These are phyloP conservation scores for Citeromyces hawaiiensis DNA, from an alignment of 1,139 yeast genomes.

Conservation along the genomic window DNA sequence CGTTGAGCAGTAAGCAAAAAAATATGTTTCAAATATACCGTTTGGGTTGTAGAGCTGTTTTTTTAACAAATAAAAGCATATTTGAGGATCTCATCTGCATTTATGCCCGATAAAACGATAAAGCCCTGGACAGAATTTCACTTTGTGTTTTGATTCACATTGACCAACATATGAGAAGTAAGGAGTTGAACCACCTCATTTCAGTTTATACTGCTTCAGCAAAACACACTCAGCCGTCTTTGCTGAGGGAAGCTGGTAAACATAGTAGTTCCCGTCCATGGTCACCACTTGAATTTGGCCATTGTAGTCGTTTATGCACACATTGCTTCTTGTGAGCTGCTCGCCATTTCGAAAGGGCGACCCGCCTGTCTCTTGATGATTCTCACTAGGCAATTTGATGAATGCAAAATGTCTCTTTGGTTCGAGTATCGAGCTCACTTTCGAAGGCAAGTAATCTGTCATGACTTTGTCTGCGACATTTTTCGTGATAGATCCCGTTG, in stretches of 20 bases:
- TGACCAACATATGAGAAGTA: no score
- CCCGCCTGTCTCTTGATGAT: slow-evolving; percentile 6
- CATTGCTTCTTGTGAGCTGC: slow-evolving; percentile 5
- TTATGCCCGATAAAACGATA: no score
- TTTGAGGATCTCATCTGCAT: no score
- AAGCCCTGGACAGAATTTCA: no score
- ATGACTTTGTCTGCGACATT: slow-evolving; percentile 6
- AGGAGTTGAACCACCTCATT: background rate
- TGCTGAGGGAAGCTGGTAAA: slow-evolving; percentile 13
- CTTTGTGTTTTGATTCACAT: no score
- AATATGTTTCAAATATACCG: no score
- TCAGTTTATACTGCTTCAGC: slow-evolving; percentile 18
- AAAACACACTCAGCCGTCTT: slow-evolving; percentile 22
- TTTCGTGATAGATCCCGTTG: slow-evolving; percentile 5
- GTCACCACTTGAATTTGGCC: slow-evolving; percentile 14
- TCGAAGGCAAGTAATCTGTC: slow-evolving; percentile 15
- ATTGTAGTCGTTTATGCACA: slow-evolving; percentile 13
- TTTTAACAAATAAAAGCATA: no score
- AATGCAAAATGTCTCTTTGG: slow-evolving; percentile 26
- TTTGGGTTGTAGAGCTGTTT: no score
- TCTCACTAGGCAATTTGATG: slow-evolving; percentile 14
- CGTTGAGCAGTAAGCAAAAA: no score
- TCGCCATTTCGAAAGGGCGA: slow-evolving; percentile 9
- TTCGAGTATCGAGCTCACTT: slow-evolving; percentile 14
- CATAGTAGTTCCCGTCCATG: slow-evolving; percentile 14